Evolutionary conservation across 2,329 filamentous ascomycete genomes (phyloP).

Genomic region (Nectriaceae sp.): DNA sequence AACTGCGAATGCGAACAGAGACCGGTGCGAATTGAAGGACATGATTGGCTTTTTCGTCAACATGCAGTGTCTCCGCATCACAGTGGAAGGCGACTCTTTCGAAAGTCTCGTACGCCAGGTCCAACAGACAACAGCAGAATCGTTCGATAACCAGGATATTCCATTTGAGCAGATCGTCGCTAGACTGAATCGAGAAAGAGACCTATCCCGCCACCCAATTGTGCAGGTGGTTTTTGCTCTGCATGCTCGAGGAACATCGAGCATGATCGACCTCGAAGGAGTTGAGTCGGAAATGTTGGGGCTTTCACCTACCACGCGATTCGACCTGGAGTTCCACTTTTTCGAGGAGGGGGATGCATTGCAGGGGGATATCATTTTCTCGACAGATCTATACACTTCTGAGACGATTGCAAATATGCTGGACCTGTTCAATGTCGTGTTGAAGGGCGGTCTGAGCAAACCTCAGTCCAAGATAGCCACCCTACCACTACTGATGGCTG

Average conservation of each 20-base stretch:
- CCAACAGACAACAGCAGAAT: conserved; percentile 2
- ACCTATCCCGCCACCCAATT: conserved; percentile 16
- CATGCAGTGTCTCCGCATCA: conserved; percentile 22
- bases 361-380: conserved; percentile 11
- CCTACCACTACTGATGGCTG: conserved; percentile 7
- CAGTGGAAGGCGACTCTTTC: conserved; percentile 17
- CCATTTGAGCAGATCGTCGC: conserved; percentile 24
- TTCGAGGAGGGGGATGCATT: conserved; percentile 11
- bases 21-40: conserved; percentile 16
- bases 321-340: conserved; percentile 27
- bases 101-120: conserved; percentile 19
- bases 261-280: conserved; percentile 8
- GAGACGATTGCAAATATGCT: conserved; percentile 19
- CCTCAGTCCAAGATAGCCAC: conserved; percentile 8
- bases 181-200: conserved; percentile 5
- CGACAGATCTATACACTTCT: conserved; percentile 16
- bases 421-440: conserved; percentile 14
- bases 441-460: conserved; percentile 11
- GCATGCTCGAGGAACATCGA: conserved; percentile 13
- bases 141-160: conserved; percentile 24
- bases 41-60: conserved; percentile 25
- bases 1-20: conserved; percentile 15
- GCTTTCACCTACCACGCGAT: conserved; percentile 2
- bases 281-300: conserved; percentile 8
- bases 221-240: conserved; percentile 21